A percentile compares a stretch with the other conserved stretches of the same genome.
phyloP scores from a whole-genome alignment of 2,329 filamentous ascomycete genomes.

The Pseudogymnoascus sp. region DNA sequence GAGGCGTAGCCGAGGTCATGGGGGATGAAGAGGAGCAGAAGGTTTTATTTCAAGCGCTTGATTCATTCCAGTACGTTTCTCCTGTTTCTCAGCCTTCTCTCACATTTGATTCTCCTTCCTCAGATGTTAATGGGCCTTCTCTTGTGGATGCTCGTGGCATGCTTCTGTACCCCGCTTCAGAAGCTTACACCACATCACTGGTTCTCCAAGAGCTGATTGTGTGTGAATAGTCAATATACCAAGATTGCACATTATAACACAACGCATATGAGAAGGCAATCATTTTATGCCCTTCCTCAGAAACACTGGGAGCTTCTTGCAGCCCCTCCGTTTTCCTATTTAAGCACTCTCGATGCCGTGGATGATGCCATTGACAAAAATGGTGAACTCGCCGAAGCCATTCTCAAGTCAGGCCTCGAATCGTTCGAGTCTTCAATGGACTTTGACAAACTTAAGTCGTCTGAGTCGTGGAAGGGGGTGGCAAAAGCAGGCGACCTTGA shows the following conservation, averaged over 20 bases:
- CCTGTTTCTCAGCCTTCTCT: background rate
- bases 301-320: conserved; percentile 78
- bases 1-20: conserved; percentile 24
- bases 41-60: conserved; percentile 72
- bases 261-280: conserved; percentile 81
- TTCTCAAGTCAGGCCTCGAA: conserved; percentile 59
- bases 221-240: conserved; percentile 62
- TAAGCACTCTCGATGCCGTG: conserved; percentile 67
- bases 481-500: conserved; percentile 71
- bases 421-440: conserved; percentile 45
- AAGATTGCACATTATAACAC: conserved; percentile 80
- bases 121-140: background rate
- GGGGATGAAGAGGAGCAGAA: conserved; percentile 71
- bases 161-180: conserved; percentile 6
- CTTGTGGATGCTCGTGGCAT: conserved; percentile 5
- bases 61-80: conserved; percentile 74
- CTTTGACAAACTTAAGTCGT: conserved; percentile 13
- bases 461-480: conserved; percentile 56
- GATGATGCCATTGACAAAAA: conserved; percentile 88
- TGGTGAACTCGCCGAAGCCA: conserved; percentile 70
- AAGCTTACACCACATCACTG: background rate
- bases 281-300: conserved; percentile 84
- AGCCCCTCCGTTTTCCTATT: conserved; percentile 70
- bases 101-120: background rate
- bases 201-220: background rate